A percentile compares a stretch with the other conserved stretches of the same genome.
Evolutionary conservation across 768 basidiomycete genomes (phyloP).

Genomic region (Lactarius sp.): DNA sequence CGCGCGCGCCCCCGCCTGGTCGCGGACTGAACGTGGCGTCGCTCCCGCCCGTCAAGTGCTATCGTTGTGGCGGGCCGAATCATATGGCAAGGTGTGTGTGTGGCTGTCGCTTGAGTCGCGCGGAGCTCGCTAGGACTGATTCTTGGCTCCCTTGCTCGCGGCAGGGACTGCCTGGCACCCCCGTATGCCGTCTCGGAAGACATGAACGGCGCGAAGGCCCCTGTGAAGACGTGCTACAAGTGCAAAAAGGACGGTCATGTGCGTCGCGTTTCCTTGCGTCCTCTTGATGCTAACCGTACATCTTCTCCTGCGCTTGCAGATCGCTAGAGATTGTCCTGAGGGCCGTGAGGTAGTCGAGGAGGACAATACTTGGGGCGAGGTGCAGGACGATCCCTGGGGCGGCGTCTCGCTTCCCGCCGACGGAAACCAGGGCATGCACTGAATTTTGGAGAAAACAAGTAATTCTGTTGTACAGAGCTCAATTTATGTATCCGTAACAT

Average conservation of each 20-base stretch:
- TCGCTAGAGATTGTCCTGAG: conserved; percentile 36
- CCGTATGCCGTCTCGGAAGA: conserved; percentile 50
- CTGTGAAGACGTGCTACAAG: conserved; percentile 81
- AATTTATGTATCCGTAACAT: conserved; percentile 7
- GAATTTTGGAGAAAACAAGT: conserved; percentile 1
- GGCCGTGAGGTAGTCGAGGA: conserved; percentile 26
- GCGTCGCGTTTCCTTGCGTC: conserved; percentile 33
- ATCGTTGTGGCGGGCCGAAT: conserved; percentile 84
- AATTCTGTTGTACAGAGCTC: conserved; percentile 4
- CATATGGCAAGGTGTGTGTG: conserved; percentile 74
- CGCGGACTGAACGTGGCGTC: conserved; percentile 70
- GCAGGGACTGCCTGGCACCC: conserved; percentile 77
- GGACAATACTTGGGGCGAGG: conserved; percentile 21
- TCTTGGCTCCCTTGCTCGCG: conserved; percentile 1
- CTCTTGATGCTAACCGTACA: background rate
- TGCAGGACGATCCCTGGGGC: conserved; percentile 8
- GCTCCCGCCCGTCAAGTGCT: conserved; percentile 81
- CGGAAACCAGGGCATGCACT: conserved; percentile 2
- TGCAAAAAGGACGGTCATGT: conserved; percentile 88
- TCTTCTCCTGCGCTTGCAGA: conserved; percentile 22
- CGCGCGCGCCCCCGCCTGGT: conserved; percentile 70
- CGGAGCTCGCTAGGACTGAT: background rate
- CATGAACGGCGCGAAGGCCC: conserved; percentile 40
- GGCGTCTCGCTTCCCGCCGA: conserved; percentile 8
- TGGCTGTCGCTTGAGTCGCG: background rate